These are phyloP conservation scores for Endocalyx cinctus DNA, from an alignment of 2,329 filamentous ascomycete species.

Conservation along the genomic window DNA sequence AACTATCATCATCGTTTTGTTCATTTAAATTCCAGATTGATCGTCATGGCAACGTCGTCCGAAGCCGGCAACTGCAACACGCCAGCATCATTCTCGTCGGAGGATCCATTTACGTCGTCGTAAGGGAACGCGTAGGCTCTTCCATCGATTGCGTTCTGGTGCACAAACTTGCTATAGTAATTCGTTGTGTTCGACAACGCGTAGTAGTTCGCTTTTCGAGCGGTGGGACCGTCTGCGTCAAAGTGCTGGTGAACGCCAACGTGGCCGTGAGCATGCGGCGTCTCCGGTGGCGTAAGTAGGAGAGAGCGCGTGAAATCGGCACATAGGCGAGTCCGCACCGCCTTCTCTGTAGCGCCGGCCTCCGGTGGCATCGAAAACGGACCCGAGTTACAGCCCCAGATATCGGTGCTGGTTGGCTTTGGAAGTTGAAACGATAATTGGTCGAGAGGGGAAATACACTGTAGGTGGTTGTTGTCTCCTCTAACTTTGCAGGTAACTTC, in stretches of 20 bases:
- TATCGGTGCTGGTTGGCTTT: slow-evolving; percentile 40
- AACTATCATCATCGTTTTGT: too few species aligned
- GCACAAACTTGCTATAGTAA: slow-evolving; percentile 56
- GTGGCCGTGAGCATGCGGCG: slow-evolving; percentile 43
- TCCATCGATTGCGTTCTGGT: slow-evolving; percentile 51
- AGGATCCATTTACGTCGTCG: slow-evolving; percentile 55
- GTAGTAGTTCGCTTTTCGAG: too few species aligned
- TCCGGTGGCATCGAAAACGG: slow-evolving; percentile 34
- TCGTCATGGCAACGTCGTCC: background rate
- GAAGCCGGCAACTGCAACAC: background rate
- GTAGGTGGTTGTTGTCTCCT: slow-evolving; percentile 39
- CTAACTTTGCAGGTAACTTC: slow-evolving; percentile 36
- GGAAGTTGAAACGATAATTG: too few species aligned
- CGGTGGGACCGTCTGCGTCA: too few species aligned
- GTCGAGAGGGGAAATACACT: too few species aligned
- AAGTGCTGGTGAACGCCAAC: slow-evolving; percentile 19
- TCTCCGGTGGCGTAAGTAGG: slow-evolving; percentile 38
- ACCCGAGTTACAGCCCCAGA: slow-evolving; percentile 48
- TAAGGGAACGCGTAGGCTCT: slow-evolving; percentile 62
- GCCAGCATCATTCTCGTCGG: slow-evolving; percentile 47
- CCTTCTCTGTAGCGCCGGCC: slow-evolving; percentile 37
- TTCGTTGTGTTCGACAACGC: slow-evolving; percentile 37
- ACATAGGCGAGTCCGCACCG: slow-evolving; percentile 43
- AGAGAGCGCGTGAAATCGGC: slow-evolving; percentile 44
- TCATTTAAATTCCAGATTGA: too few species aligned